Evolutionary conservation across 2,329 filamentous ascomycete species (phyloP), one percentile per base, ranked within the genome.

Genomic region (Pseudocercospora ulei): DNA sequence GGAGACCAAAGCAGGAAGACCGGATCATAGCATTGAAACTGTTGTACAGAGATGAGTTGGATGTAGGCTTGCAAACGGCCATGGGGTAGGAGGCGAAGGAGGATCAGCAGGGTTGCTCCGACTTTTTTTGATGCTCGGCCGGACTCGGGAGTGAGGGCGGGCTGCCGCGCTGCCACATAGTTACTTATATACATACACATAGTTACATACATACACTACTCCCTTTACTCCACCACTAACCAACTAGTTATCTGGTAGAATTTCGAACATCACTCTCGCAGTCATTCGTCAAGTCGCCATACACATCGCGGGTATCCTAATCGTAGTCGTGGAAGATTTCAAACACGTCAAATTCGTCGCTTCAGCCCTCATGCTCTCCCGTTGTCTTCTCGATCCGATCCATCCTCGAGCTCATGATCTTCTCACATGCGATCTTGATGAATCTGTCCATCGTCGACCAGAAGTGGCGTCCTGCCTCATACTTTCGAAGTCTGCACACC

Each of bases 401-500:
- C 13, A 53, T 41, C 30, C 38, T 43, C 16, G 23, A 27, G 23
- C 23, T 73, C 59, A 80, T 78, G 33, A 92, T 77, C 33, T 88
- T 73, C 50, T 81, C 78, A 55, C 81, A 94, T 2, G 82, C 88
- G 48, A 93, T 64, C 63, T 88, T 92, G 52, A 87, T 80, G 57
- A 95, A 98, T 28, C 84, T 72, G 41, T 86, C 90, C 33, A 98
- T 66, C 18, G 76, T 76, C 49, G 73, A 76, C 84, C 88, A 98
- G 72, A 90, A 96, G 63, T 96, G 85, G 55, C 86, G 74, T 1
- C 90, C 90, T 6, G 86, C 90, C 56, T 92, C 82, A 62, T 98
- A 88, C 41, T 80, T 78, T 50, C 78, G 75, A 38, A 98, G 78
- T 13, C 86, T 73, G 50, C 88, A 85, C 13, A 98, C 62, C 22